Base-by-base conservation (phyloP, 768 basidiomycete genomes). In the Neoboletus subvelutipes region DNA sequence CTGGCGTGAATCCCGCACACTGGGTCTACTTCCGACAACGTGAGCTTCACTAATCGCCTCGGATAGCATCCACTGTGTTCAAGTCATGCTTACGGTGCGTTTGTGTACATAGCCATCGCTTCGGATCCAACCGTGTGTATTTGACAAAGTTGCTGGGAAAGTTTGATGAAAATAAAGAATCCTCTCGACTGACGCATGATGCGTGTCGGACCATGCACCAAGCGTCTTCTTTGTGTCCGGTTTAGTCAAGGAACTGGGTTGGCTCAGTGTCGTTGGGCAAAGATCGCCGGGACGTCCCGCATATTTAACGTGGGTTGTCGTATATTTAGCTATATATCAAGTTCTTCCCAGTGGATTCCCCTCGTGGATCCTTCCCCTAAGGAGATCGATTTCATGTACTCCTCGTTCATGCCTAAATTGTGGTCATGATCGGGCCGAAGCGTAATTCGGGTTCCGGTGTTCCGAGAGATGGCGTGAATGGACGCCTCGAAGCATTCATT, bases 1-100 rank as follows among this genome's bases (percentile, higher is more conserved):
- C 72, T 15, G 80, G 80, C 31, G 76, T 79, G 55, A 81, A 80
- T 54, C 69, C 69, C 5, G 73, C 76, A n/a, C 81, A 83, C 49
- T 58, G 73, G 45, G 46, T 76, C 15, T 81, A 83, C 59, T 81
- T 82, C 58, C 71, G 64, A 11, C 77, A 80, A 67, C 66, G 80
- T 81, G 54, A 62, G 70, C 60, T 54, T 26, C 29, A 47, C 24
- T 11, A 5, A 29, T 54, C 33, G 28, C 40, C 40, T 55, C 17
- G 31, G 34, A 42, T 51, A 34, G 26, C 39, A 7, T 50, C 29
- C 15, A 34, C 10, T 40, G 17, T 20, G n/a, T 41, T 22, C 22
- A 34, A 37, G 20, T 33, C 52, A 34, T 51, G 26, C 54, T 65
- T 45, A 58, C 29, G 13, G 33, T 59, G 36, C 45, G 29, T 29